Evolutionary conservation across 1,284 basidiomycete genomes (phyloP).

Genomic region (Termitomyces sp.): DNA sequence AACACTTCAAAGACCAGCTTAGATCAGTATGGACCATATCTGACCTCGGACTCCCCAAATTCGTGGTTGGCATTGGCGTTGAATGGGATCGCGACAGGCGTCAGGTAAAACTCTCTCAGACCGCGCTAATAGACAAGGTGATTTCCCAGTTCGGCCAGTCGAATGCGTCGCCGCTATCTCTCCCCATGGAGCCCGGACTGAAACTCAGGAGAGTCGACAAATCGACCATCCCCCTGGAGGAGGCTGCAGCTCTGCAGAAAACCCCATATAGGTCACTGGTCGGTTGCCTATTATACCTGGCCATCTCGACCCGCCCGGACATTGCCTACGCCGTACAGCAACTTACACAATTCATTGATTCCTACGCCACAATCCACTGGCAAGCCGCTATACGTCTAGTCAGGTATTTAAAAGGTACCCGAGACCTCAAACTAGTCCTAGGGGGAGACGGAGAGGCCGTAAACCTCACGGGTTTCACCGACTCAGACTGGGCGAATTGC

Average conservation of each 20-base stretch:
- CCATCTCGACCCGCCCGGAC: background rate
- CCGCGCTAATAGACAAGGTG: conserved; percentile 33
- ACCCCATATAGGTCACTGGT: conserved; percentile 18
- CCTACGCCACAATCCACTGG: background rate
- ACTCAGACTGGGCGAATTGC: background rate
- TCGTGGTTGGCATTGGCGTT: conserved; percentile 17
- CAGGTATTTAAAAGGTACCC: conserved; percentile 40
- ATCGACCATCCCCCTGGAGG: background rate
- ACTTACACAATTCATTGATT: background rate
- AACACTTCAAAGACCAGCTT: conserved; percentile 1
- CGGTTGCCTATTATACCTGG: conserved; percentile 24
- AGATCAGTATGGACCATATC: background rate
- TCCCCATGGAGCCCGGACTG: conserved; percentile 28
- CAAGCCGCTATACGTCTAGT: conserved; percentile 15
- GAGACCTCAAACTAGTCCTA: background rate
- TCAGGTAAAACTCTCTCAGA: conserved; percentile 31
- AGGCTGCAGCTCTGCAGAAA: background rate
- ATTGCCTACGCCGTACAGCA: conserved; percentile 20
- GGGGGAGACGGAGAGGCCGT: background rate
- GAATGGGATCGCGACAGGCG: conserved; percentile 22
- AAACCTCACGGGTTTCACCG: background rate
- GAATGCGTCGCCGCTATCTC: conserved; percentile 23
- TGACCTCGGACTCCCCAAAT: background rate
- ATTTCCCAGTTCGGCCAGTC: conserved; percentile 29
- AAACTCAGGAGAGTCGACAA: conserved; percentile 16